Conservation (phyloP, 805 yeast genomes). For the Schizosaccharomyces octosporus region DNA sequence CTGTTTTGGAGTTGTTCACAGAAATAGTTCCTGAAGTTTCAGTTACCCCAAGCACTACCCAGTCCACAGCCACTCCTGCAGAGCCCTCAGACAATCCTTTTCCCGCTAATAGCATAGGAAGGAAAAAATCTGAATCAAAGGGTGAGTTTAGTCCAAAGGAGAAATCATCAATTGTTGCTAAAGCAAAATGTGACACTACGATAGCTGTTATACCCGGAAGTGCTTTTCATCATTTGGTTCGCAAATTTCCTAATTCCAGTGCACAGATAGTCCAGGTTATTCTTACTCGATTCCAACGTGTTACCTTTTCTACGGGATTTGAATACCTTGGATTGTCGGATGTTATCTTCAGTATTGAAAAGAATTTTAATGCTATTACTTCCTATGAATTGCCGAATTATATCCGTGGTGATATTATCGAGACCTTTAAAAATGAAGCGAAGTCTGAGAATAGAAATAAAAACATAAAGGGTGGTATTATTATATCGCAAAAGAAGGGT, state of each 20-base stretch:
- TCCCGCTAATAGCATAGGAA: no score
- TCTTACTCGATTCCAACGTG: slow-evolving; percentile 61
- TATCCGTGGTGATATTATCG: background rate
- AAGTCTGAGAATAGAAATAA: background rate
- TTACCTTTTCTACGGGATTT: slow-evolving; percentile 77
- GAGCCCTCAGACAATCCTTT: no score
- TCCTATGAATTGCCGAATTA: slow-evolving; percentile 35
- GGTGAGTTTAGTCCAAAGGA: background rate
- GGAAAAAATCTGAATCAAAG: no score
- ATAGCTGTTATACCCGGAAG: slow-evolving; percentile 77
- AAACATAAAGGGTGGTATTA: background rate
- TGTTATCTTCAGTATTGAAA: slow-evolving; percentile 59
- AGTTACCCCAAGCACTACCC: background rate
- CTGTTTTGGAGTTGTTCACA: slow-evolving; percentile 54
- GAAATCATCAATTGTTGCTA: slow-evolving; percentile 33
- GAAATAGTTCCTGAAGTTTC: slow-evolving; percentile 15
- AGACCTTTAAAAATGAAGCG: background rate
- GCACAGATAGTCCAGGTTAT: slow-evolving; percentile 89
- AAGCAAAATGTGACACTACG: slow-evolving; percentile 52
- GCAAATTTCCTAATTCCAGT: slow-evolving; percentile 64
- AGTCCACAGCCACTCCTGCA: no score
- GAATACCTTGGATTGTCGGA: slow-evolving; percentile 61
- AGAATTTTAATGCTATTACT: slow-evolving; percentile 24
- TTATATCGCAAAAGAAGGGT: background rate
- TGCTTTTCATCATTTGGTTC: slow-evolving; percentile 48